Conservation (phyloP, 139 green algal species). For the Micractinium conductrix region DNA sequence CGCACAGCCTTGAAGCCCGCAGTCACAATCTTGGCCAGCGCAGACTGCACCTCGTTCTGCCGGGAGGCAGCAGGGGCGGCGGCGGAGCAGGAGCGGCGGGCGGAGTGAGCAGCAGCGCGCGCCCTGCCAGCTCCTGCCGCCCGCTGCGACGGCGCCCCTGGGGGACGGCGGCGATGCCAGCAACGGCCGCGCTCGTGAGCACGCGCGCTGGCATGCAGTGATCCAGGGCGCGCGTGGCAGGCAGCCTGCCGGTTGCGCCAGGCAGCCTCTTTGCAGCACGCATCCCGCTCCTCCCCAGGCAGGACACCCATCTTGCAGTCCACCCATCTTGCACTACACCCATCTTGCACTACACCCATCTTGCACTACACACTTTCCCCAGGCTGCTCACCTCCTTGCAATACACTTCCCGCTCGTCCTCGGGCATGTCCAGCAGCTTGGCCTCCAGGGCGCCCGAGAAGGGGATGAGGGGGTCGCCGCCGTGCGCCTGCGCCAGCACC, state of each 20-base stretch:
- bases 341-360: neutral
- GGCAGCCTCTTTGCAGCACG: slow-evolving; percentile 80
- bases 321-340: neutral
- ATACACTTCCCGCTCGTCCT: slow-evolving; percentile 81
- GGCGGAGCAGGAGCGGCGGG: too few relatives aligned
- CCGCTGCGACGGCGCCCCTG: too few relatives aligned
- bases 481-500: slow-evolving; percentile 71
- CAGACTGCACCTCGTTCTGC: slow-evolving; percentile 52
- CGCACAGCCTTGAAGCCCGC: slow-evolving; percentile 91
- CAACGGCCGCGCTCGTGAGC: too few relatives aligned
- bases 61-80: neutral
- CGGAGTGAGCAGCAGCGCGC: too few relatives aligned
- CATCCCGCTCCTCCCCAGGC: slow-evolving; percentile 52
- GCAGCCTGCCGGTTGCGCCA: too few relatives aligned
- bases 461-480: slow-evolving; percentile 94
- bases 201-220: too few relatives aligned
- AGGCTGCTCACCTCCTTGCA: slow-evolving; percentile 65
- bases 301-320: neutral
- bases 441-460: slow-evolving; percentile 88
- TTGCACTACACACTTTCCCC: neutral
- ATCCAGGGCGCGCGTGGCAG: too few relatives aligned
- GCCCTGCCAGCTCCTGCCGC: too few relatives aligned
- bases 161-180: too few relatives aligned
- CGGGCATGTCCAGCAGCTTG: slow-evolving; percentile 89
- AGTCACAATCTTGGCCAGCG: slow-evolving; percentile 96